A percentile compares a stretch with the other conserved stretches of the same genome.
Evolutionary conservation across 148 eudicot genomes (phyloP).

Genomic region (Camellia sinensis): DNA sequence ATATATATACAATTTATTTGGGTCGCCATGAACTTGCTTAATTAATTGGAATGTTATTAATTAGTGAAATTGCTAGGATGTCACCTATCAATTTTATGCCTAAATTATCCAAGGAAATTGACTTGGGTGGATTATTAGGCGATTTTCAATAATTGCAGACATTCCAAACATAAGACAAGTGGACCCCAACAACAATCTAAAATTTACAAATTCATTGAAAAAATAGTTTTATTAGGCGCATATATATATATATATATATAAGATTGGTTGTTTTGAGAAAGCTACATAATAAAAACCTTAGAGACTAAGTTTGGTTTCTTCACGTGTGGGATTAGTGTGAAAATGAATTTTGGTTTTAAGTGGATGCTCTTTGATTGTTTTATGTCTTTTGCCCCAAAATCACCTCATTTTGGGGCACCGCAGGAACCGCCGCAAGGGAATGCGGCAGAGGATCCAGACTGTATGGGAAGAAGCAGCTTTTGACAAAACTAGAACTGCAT

Average conservation of each 20-base stretch:
- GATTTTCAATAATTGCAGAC: not conserved
- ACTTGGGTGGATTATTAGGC: constrained; percentile 9
- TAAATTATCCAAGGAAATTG: not conserved
- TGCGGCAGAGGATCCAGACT: too few species aligned
- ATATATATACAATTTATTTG: not conserved
- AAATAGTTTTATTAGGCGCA: too few species aligned
- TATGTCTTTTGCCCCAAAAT: not conserved
- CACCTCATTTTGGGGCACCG: too few species aligned
- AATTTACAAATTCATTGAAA: not conserved
- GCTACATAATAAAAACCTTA: not conserved
- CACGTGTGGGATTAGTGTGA: too few species aligned
- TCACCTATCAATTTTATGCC: not conserved
- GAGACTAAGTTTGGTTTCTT: not conserved
- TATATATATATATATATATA: too few species aligned
- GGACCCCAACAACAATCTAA: not conserved
- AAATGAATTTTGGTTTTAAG: too few species aligned
- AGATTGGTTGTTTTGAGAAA: too few species aligned
- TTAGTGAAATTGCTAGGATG: not conserved
- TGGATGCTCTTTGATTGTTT: not conserved
- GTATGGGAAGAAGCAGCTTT: too few species aligned
- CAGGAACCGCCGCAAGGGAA: too few species aligned
- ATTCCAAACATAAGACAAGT: not conserved
- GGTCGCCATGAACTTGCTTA: not conserved
- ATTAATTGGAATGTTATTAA: not conserved
- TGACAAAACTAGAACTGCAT: too few species aligned